These are phyloP conservation scores for Sugiyamaella sp. DNA, from an alignment of 1,139 yeast species.

Conservation along the genomic window DNA sequence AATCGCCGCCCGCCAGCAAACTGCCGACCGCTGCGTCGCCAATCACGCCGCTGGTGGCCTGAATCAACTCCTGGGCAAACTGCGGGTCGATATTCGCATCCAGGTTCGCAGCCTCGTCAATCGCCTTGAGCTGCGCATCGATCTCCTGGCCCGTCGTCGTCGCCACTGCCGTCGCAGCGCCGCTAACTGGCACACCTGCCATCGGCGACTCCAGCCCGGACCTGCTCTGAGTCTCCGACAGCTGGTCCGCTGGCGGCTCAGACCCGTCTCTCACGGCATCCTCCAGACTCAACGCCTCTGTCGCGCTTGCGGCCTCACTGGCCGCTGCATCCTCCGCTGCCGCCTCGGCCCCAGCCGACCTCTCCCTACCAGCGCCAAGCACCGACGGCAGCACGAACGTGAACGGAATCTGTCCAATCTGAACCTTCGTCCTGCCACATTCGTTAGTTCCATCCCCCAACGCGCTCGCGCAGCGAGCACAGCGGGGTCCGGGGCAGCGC, in stretches of 20 bases:
- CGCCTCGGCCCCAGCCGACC: constrained; percentile 20
- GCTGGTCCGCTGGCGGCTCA: constrained; percentile 14
- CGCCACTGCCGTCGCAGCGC: neutral
- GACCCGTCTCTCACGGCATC: constrained; percentile 24
- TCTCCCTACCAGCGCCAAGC: constrained; percentile 29
- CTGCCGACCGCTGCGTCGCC: constrained; percentile 19
- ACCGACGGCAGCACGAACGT: constrained; percentile 74
- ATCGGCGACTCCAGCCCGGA: neutral
- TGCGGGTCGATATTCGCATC: constrained; percentile 18
- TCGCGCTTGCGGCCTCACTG: constrained; percentile 16
- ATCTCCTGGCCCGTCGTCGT: constrained; percentile 21
- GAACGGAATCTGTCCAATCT: constrained; percentile 90
- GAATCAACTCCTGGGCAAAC: constrained; percentile 17
- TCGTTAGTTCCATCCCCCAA: constrained; percentile 20
- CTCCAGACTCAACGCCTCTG: constrained; percentile 35
- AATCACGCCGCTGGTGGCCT: constrained; percentile 19
- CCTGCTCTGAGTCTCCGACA: constrained; percentile 10
- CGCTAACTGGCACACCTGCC: no score
- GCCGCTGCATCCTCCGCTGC: constrained; percentile 27
- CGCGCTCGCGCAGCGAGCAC: neutral
- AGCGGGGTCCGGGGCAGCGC: constrained; percentile 2
- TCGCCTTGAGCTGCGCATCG: constrained; percentile 20
- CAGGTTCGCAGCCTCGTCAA: constrained; percentile 21
- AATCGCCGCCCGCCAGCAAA: constrained; percentile 13
- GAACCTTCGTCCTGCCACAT: constrained; percentile 66